Conservation (phyloP, 352 stramenopile species). For the Pythium phragmiticola region DNA sequence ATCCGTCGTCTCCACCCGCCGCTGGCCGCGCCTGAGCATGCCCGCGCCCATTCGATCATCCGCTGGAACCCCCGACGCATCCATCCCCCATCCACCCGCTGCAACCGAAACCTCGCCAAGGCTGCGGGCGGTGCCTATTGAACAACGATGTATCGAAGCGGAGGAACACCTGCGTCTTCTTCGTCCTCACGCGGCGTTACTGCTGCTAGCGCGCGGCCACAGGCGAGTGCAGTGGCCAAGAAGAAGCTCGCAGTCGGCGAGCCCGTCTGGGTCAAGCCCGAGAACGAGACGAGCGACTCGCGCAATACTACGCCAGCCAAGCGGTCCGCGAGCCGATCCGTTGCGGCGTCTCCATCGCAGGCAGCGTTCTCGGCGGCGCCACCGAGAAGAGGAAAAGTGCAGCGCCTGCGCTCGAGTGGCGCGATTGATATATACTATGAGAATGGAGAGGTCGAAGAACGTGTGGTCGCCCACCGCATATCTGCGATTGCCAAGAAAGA, state of each 20-base stretch:
- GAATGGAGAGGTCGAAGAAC: conserved; percentile 49
- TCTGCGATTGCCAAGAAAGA: conserved; percentile 7
- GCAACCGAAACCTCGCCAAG: neutral
- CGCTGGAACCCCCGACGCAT: neutral
- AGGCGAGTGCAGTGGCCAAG: neutral
- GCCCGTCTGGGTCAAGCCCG: conserved; percentile 19
- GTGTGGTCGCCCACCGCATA: conserved; percentile 41
- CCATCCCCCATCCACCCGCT: neutral
- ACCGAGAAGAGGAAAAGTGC: conserved; percentile 35
- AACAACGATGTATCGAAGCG: conserved; percentile 14
- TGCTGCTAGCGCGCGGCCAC: neutral
- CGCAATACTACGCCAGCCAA: neutral
- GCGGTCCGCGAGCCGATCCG: neutral
- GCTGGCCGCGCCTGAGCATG: neutral
- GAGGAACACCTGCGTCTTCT: neutral
- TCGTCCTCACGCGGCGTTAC: neutral
- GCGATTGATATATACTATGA: conserved; percentile 54
- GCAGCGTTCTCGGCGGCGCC: neutral
- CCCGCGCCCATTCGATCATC: neutral
- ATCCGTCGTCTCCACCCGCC: neutral
- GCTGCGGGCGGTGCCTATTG: neutral
- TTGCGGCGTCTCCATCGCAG: neutral
- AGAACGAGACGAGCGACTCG: neutral
- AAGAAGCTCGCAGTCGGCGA: conserved; percentile 21
- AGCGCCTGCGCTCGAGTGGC: conserved; percentile 45